A percentile compares a stretch with the other conserved stretches of the same genome.
phyloP scores from a whole-genome alignment of 1,284 basidiomycete species.

The Sporisorium exsertum region DNA sequence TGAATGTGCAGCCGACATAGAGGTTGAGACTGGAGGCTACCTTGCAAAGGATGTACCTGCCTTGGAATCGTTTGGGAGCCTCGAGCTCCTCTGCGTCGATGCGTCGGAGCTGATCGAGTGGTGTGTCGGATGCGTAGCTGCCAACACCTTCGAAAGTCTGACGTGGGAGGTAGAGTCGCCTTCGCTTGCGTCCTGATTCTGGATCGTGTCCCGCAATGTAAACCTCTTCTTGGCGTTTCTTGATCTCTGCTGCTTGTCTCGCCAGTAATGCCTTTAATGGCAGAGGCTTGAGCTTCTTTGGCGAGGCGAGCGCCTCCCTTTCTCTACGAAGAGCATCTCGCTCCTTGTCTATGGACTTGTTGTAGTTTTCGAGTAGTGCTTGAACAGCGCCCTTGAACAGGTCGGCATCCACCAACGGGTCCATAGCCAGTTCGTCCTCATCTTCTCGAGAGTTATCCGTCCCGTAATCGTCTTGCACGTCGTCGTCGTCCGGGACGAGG shows the following conservation, averaged over 20 bases:
- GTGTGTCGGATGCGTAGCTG: slow-evolving; percentile 50
- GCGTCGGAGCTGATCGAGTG: slow-evolving; percentile 37
- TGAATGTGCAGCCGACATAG: slow-evolving; percentile 61
- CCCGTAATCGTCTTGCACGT: neutral
- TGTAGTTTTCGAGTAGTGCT: slow-evolving; percentile 65
- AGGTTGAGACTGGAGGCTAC: slow-evolving; percentile 57
- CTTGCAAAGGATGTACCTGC: slow-evolving; percentile 56
- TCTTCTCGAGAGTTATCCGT: slow-evolving; percentile 9
- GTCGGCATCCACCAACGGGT: slow-evolving; percentile 60
- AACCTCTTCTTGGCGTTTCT: slow-evolving; percentile 52
- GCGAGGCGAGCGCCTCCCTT: slow-evolving; percentile 21
- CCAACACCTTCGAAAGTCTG: slow-evolving; percentile 60
- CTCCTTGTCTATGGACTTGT: slow-evolving; percentile 54
- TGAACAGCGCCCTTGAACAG: slow-evolving; percentile 64
- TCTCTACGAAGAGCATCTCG: slow-evolving; percentile 46
- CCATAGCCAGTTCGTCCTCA: slow-evolving; percentile 19
- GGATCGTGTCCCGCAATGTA: slow-evolving; percentile 29
- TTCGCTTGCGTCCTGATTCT: slow-evolving; percentile 30
- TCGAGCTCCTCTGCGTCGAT: slow-evolving; percentile 51
- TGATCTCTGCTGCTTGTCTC: slow-evolving; percentile 58
- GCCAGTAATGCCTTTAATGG: slow-evolving; percentile 60
- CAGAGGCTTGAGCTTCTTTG: slow-evolving; percentile 55
- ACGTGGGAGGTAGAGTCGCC: slow-evolving; percentile 49
- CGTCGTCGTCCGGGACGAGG: slow-evolving; percentile 15
- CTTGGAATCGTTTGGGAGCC: slow-evolving; percentile 50